Conservation (phyloP, 345 rosid species). For the Murraya koenigii region DNA sequence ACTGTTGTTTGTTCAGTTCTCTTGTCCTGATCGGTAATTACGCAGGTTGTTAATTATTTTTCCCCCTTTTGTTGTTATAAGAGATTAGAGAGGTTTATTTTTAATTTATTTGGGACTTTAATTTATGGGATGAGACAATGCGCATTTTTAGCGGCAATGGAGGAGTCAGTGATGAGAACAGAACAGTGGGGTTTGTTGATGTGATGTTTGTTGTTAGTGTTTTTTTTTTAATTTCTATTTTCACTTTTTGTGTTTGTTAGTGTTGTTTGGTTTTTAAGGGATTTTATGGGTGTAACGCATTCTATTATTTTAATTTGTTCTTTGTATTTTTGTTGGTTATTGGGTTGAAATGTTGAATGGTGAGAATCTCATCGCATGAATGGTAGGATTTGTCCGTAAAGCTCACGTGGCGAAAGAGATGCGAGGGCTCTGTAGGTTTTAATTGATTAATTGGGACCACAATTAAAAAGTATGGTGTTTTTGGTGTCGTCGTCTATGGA, state of each 20-base stretch:
- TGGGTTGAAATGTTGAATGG: not conserved
- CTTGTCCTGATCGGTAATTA: slow-evolving; percentile 39
- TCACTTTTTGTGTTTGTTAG: not conserved
- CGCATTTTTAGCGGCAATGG: slow-evolving; percentile 1
- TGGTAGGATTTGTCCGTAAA: not conserved
- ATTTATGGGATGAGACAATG: slow-evolving; percentile 11
- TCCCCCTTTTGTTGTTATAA: not conserved
- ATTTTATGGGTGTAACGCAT: slow-evolving; percentile 1
- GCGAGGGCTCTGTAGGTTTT: not conserved
- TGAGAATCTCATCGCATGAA: not conserved
- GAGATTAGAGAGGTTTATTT: slow-evolving; percentile 5
- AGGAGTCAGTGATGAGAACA: not conserved
- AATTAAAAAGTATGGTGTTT: not conserved
- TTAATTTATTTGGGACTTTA: slow-evolving; percentile 16
- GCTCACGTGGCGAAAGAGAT: slow-evolving; percentile 13
- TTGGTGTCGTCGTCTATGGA: not conserved
- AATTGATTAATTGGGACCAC: not conserved
- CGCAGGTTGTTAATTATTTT: not conserved
- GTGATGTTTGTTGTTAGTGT: not conserved
- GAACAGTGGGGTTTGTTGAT: too few relatives aligned
- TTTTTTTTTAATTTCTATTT: not conserved
- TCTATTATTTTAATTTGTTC: slow-evolving; percentile 10
- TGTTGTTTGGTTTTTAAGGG: not conserved
- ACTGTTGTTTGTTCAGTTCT: slow-evolving; percentile 36
- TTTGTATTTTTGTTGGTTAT: slow-evolving; percentile 8